A percentile compares a stretch with the other conserved stretches of the same genome.
phyloP scores from a whole-genome alignment of 108 stramenopile species.

The Cyclotella atomus region DNA sequence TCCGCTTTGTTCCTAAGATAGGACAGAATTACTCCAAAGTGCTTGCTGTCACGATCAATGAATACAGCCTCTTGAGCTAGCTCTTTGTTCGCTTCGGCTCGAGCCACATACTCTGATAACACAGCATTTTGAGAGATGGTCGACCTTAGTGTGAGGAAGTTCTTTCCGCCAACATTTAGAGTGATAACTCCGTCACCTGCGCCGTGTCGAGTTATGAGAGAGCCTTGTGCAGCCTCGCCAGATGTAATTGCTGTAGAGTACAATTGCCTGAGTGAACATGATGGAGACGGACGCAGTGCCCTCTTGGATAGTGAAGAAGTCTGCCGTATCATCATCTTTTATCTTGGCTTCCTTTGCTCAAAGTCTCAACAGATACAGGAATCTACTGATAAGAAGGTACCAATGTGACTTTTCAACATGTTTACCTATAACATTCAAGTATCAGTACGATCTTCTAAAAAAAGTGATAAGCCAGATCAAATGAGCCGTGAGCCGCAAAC shows the following conservation, averaged over 20 bases:
- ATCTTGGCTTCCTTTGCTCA: too few species aligned
- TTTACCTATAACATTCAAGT: too few species aligned
- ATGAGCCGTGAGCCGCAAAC: too few species aligned
- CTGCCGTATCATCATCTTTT: background rate
- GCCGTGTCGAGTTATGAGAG: constrained; percentile 43
- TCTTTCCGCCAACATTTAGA: constrained; percentile 67
- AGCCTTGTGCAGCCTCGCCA: background rate
- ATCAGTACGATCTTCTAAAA: too few species aligned
- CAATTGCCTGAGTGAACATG: background rate
- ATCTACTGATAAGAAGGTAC: too few species aligned
- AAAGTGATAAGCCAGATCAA: too few species aligned
- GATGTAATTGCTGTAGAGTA: background rate
- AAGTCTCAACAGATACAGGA: too few species aligned
- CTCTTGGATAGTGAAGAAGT: background rate
- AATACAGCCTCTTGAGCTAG: constrained; percentile 37
- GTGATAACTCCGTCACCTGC: constrained; percentile 53
- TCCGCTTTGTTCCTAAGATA: constrained; percentile 62
- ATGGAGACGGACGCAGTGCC: background rate
- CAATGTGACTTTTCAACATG: too few species aligned
- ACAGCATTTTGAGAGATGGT: constrained; percentile 56
- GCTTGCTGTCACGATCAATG: constrained; percentile 66
- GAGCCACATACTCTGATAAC: constrained; percentile 45
- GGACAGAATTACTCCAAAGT: constrained; percentile 57
- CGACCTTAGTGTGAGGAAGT: constrained; percentile 63
- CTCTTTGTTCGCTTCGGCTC: constrained; percentile 64